phyloP scores from a whole-genome alignment of 2,329 filamentous ascomycete species.

The Paraphoma sp. region DNA sequence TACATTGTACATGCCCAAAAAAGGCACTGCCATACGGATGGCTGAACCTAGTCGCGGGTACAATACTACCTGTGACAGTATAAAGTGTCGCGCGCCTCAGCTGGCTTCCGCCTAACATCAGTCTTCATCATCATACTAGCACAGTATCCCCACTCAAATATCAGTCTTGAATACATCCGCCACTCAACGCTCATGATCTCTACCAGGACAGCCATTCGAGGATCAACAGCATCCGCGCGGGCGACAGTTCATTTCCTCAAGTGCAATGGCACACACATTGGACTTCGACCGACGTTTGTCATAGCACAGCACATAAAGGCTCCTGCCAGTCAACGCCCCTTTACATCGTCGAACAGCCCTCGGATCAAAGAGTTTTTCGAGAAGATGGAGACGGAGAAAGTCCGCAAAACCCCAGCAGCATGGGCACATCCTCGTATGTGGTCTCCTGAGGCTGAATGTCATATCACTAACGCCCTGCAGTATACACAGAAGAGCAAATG shows the following conservation, averaged over 20 bases:
- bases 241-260: constrained; percentile 47
- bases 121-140: constrained; percentile 8
- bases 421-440: constrained; percentile 56
- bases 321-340: constrained; percentile 40
- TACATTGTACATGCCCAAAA: constrained; percentile 4
- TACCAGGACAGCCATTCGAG: constrained; percentile 26
- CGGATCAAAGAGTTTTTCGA: constrained; percentile 57
- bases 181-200: constrained; percentile 35
- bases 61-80: constrained; percentile 23
- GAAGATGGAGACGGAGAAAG: constrained; percentile 51
- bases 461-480: constrained; percentile 43
- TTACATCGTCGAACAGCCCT: constrained; percentile 49
- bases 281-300: constrained; percentile 42
- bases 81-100: constrained; percentile 34
- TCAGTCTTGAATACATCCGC: constrained; percentile 7
- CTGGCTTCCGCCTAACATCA: constrained; percentile 21
- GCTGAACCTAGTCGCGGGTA: constrained; percentile 15
- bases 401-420: constrained; percentile 55
- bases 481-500: constrained; percentile 82
- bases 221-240: constrained; percentile 43
- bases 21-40: not conserved
- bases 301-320: constrained; percentile 34
- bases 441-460: not conserved
- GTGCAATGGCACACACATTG: constrained; percentile 39
- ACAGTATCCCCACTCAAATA: constrained; percentile 2